phyloP scores from a whole-genome alignment of 2,329 filamentous ascomycete species.

The Colletotrichum neosansevieriae region DNA sequence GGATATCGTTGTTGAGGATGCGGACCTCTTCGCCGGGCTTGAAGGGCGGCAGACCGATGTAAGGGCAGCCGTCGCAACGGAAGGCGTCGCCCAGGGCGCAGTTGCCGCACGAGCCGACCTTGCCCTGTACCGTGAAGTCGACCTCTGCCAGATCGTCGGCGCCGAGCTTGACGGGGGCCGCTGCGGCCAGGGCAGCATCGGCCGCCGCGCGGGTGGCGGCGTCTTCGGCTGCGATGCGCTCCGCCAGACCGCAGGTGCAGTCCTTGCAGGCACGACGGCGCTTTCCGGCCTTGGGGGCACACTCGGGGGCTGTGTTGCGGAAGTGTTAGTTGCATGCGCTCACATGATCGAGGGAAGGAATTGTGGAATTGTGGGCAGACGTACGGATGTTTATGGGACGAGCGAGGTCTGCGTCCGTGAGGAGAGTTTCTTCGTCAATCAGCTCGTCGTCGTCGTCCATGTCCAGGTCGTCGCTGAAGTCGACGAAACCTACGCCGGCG shows the following conservation, averaged over 20 bases:
- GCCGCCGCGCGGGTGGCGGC: slow-evolving; percentile 74
- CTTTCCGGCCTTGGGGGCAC: slow-evolving; percentile 87
- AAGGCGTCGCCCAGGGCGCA: slow-evolving; percentile 94
- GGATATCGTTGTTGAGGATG: slow-evolving; percentile 86
- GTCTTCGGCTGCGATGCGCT: slow-evolving; percentile 69
- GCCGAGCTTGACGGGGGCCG: slow-evolving; percentile 70
- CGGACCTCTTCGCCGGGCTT: slow-evolving; percentile 96
- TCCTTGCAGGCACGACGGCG: slow-evolving; percentile 84
- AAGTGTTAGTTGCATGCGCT: slow-evolving; percentile 43
- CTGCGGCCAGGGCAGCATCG: slow-evolving; percentile 71
- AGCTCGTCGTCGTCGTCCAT: slow-evolving; percentile 77
- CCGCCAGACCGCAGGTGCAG: slow-evolving; percentile 93
- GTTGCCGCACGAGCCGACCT: slow-evolving; percentile 94
- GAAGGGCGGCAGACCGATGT: slow-evolving; percentile 93
- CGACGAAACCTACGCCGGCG: slow-evolving; percentile 75
- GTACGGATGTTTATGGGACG: slow-evolving; percentile 83
- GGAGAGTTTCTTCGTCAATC: slow-evolving; percentile 89
- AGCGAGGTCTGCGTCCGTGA: slow-evolving; percentile 87
- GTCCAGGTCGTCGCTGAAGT: slow-evolving; percentile 69
- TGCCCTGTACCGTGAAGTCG: slow-evolving; percentile 98
- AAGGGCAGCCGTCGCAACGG: slow-evolving; percentile 79
- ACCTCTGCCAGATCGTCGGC: slow-evolving; percentile 87
- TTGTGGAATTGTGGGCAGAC: slow-evolving; percentile 46
- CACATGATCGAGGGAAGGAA: slow-evolving; percentile 6
- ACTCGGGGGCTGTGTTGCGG: slow-evolving; percentile 75